Evolutionary conservation across 352 stramenopile species (phyloP), one percentile per base, ranked within the genome.

Genomic region (Globisporangium perplexum): DNA sequence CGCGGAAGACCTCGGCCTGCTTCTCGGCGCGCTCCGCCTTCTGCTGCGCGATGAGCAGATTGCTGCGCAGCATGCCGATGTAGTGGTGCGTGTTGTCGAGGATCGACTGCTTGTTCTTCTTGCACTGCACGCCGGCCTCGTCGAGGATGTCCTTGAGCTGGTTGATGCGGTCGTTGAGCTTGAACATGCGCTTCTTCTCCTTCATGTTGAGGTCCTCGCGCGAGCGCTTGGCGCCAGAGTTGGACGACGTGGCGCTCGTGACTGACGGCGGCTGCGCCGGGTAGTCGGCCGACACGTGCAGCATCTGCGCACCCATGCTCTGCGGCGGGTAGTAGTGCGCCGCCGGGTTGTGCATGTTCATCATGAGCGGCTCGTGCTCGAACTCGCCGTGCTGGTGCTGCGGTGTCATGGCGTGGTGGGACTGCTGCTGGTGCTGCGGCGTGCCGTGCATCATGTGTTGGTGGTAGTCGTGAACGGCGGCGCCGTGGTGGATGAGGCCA

Each of bases 151-250:
- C 62, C 59, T 89, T 91, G 11, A 92, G 68, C 55, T 88, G 72
- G 35, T 72, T 87, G 63, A 93, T 93, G 43, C 78, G 81, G 55
- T 93, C 81, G 50, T 93, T 93, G 4, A 93, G 74, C 74, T 93
- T 93, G 57, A 90, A 91, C 83, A 93, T 91, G 62, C 83, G 80
- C 71, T 90, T 90, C 69, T 93, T 93, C 63, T 93, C 83, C 66
- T 91, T 91, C 11, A 87, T 31, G 51, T 93, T 93, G 2, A 93
- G 66, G 52, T 91, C 83, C 51, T 93, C 78, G 12, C 83, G 74
- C 4, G 74, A 89, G 38, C 81, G 80, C 55, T 86, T 88, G 15
- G 75, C 64, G 53, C 69, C 63, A 0, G 62, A 51, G 23, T 46
- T 57, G 33, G 49, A 56, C 1, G 67, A 67, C 33, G 74, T 83